Evolutionary conservation across 2,329 filamentous ascomycete species (phyloP), one percentile per base, ranked within the genome.

Genomic region (Acrocalymma vagum): DNA sequence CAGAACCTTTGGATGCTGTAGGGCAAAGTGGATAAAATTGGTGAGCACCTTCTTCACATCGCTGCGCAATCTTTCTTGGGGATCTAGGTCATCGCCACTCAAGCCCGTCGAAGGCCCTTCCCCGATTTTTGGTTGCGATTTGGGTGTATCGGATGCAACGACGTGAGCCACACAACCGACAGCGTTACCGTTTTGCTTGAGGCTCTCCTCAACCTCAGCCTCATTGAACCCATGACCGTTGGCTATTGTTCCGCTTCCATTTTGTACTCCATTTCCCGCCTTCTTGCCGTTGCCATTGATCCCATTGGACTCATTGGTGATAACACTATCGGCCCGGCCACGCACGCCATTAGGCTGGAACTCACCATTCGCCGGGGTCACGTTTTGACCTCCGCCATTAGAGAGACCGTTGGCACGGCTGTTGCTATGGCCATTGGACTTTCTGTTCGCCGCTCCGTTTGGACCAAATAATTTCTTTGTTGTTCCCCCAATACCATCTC

Each of bases 1-100:
- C 10, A 42, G 13, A n/a, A 53, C 39, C 13, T 34, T 40, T 2
- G 49, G 38, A 25, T 50, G 49, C 6, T 34, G 16, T 9, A 53
- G 42, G 2, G 31, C 37, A 24, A 30, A 40, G 27, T 36, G 13
- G 29, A 52, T 29, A 22, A 38, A 47, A 14, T 28, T 36, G 28
- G 24, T 35, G n/a, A 49, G 42, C 10, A 42, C 29, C 22, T 21
- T 17, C 17, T 42, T 29, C 6, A 43, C 29, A 23, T 23, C 23
- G 25, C 11, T 22, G 24, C 26, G 9, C 8, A n/a, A n/a, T n/a
- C 38, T 26, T 23, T 29, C 31, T 10, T 35, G 17, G 4, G 10
- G 25, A 6, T 23, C 24, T 13, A 7, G 24, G 16, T 6, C 10
- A 5, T 6, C 31, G 7, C 6, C 15, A 9, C n/a, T 14, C 14